Conservation (phyloP, 1,139 yeast genomes). For the Debaryomycetaceae sp. region DNA sequence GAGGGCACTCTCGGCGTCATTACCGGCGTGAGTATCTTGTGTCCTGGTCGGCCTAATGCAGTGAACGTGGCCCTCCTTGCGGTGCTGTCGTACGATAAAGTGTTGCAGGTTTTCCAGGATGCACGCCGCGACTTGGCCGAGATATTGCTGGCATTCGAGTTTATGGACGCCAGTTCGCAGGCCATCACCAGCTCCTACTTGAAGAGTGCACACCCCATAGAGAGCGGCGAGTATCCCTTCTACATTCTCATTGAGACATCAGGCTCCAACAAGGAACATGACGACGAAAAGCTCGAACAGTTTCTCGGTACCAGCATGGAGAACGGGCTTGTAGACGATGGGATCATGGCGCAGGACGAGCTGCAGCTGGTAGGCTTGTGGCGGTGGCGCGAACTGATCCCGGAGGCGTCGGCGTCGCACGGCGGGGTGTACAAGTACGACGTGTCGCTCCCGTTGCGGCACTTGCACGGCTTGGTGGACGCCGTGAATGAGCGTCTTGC, state of each 20-base stretch:
- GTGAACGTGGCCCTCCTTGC: conserved; percentile 87
- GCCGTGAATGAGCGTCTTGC: conserved; percentile 52
- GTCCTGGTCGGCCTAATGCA: conserved; percentile 87
- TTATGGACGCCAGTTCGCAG: conserved; percentile 81
- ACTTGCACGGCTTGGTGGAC: conserved; percentile 70
- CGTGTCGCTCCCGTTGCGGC: conserved; percentile 76
- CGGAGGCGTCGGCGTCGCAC: conserved; percentile 74
- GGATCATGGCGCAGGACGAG: conserved; percentile 93
- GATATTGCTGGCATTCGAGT: conserved; percentile 86
- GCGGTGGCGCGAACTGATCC: conserved; percentile 91
- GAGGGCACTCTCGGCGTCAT: conserved; percentile 89
- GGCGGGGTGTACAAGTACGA: conserved; percentile 98
- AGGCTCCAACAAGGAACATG: conserved; percentile 84
- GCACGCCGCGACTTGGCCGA: conserved; percentile 77
- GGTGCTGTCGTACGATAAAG: conserved; percentile 68
- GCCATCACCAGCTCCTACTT: conserved; percentile 47
- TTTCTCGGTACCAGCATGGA: conserved; percentile 83
- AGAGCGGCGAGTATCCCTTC: conserved; percentile 65
- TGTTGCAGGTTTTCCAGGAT: conserved; percentile 67
- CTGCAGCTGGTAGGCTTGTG: conserved; percentile 74
- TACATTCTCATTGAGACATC: conserved; percentile 87
- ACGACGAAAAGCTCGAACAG: conserved; percentile 63
- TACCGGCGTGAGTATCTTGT: conserved; percentile 80
- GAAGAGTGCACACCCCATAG: conserved; percentile 63
- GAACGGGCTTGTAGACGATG: conserved; percentile 73